A percentile compares a stretch with the other conserved stretches of the same genome.
Evolutionary conservation across 176 grass and related monocot genomes (phyloP).

Genomic region (Chloris gayana): DNA sequence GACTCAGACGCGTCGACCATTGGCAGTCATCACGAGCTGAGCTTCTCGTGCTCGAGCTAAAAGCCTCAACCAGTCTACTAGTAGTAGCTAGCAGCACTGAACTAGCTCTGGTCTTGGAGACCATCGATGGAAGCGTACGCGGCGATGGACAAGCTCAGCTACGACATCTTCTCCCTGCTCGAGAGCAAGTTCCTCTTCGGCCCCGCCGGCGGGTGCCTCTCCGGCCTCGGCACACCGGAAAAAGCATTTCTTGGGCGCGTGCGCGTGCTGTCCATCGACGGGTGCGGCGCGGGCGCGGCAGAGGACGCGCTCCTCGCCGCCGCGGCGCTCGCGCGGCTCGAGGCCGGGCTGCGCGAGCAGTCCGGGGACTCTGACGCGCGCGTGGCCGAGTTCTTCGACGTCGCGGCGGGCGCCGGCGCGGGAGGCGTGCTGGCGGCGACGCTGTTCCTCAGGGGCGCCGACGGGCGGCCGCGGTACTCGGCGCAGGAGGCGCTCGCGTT

Average conservation of each 20-base stretch:
- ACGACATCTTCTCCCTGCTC: background rate
- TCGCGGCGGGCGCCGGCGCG: slow-evolving; percentile 58
- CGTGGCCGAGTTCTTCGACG: slow-evolving; percentile 77
- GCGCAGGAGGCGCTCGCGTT: slow-evolving; percentile 61
- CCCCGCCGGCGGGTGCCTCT: background rate
- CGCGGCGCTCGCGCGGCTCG: slow-evolving; percentile 54
- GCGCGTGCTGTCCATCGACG: slow-evolving; percentile 73
- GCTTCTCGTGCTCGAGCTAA: background rate
- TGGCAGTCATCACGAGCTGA: background rate
- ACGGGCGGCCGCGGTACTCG: slow-evolving; percentile 57
- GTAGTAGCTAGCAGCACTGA: background rate
- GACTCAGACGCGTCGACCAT: slow-evolving; percentile 17
- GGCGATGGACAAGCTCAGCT: background rate
- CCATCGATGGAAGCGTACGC: background rate
- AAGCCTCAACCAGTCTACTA: background rate
- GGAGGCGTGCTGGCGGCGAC: slow-evolving; percentile 60
- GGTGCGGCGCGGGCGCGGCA: slow-evolving; percentile 50
- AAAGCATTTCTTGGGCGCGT: slow-evolving; percentile 25
- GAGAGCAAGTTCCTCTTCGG: background rate
- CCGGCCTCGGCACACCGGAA: slow-evolving; percentile 28
- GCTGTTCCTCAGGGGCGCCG: slow-evolving; percentile 57
- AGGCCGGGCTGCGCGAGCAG: slow-evolving; percentile 46
- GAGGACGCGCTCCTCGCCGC: slow-evolving; percentile 67
- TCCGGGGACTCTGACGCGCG: slow-evolving; percentile 45
- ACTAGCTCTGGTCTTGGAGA: background rate